A percentile compares a stretch with the other conserved stretches of the same genome.
phyloP scores from a whole-genome alignment of 2,329 filamentous ascomycete genomes.

The Periconia digitata region DNA sequence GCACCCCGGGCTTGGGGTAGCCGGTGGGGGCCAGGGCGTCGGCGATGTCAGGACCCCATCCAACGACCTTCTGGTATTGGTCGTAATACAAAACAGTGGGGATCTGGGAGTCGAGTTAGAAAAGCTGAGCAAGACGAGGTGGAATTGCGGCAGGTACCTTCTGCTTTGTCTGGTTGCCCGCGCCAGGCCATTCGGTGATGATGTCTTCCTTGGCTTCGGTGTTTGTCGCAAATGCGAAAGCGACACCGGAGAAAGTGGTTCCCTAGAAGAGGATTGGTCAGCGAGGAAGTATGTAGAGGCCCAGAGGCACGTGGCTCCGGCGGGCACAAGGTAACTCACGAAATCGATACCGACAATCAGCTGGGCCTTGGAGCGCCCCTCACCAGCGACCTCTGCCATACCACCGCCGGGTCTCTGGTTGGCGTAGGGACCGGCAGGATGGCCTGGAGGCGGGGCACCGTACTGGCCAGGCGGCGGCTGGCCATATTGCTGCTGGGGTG shows the following conservation, averaged over 20 bases:
- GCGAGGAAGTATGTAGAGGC: no score
- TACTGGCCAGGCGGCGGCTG: constrained; percentile 25
- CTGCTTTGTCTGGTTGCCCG: constrained; percentile 96
- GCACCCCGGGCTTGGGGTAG: constrained; percentile 95
- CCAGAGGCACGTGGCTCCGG: neutral
- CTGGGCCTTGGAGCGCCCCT: constrained; percentile 89
- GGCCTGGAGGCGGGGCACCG: constrained; percentile 27
- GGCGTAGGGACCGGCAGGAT: constrained; percentile 33
- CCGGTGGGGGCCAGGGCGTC: constrained; percentile 95
- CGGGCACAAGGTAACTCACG: constrained; percentile 54
- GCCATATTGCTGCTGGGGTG: constrained; percentile 44
- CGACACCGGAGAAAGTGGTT: constrained; percentile 96
- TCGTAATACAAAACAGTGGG: constrained; percentile 99
- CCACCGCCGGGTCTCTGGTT: constrained; percentile 32
- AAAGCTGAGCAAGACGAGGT: constrained; percentile 2
- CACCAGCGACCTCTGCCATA: constrained; percentile 76
- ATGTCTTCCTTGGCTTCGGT: constrained; percentile 98
- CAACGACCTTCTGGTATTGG: constrained; percentile 99
- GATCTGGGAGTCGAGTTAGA: constrained; percentile 62
- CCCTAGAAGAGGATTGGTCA: constrained; percentile 59
- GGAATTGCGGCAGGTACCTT: constrained; percentile 64
- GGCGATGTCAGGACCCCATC: constrained; percentile 97
- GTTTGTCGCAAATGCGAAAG: constrained; percentile 90
- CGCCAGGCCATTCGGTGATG: constrained; percentile 98
- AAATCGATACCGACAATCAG: constrained; percentile 99